Evolutionary conservation across 2,329 filamentous ascomycete genomes (phyloP).

Genomic region (Cercospora beticola): DNA sequence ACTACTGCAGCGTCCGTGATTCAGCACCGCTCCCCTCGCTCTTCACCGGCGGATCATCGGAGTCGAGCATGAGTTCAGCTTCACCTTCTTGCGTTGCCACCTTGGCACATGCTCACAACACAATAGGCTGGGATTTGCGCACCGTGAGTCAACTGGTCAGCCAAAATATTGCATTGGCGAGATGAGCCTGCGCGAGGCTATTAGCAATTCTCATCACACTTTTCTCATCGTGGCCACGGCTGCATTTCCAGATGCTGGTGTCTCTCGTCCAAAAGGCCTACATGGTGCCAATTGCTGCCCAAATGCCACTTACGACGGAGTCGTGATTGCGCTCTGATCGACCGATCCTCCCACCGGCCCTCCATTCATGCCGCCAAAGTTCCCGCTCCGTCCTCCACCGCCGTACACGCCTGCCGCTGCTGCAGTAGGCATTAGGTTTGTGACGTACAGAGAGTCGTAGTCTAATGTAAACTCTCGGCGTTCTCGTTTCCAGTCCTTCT

Average conservation of each 20-base stretch:
- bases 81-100: background rate
- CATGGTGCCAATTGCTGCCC: background rate
- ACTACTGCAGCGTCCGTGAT: background rate
- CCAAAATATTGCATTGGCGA: background rate
- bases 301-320: conserved; percentile 1
- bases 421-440: background rate
- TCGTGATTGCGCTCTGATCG: conserved; percentile 10
- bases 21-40: background rate
- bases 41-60: background rate
- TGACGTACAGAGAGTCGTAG: conserved; percentile 42
- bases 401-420: background rate
- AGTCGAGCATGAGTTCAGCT: background rate
- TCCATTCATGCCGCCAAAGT: conserved; percentile 7
- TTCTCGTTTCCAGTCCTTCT: conserved; percentile 53
- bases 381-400: background rate
- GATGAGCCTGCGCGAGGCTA: background rate
- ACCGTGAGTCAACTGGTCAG: background rate
- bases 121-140: background rate
- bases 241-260: conserved; percentile 2
- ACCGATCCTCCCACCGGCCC: conserved; percentile 5
- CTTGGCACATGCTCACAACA: background rate
- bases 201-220: background rate
- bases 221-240: background rate
- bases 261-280: conserved; percentile 8
- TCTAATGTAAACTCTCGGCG: conserved; percentile 54